Conservation (phyloP, 257 asterid species). For the Gynochthodes officinalis region DNA sequence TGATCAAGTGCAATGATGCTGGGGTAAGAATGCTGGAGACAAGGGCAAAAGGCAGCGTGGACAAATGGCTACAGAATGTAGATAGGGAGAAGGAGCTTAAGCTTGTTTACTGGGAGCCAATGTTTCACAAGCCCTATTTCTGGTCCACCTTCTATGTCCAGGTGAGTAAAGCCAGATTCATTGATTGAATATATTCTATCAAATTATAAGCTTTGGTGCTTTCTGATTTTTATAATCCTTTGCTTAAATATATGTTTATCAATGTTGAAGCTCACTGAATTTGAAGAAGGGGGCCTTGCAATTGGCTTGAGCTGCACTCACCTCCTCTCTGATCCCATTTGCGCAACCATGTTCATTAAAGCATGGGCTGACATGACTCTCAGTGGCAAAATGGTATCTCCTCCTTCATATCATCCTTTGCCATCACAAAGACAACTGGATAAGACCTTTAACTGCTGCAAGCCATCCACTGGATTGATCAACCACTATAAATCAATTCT, state of each 20-base stretch:
- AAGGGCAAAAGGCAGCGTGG: constrained; percentile 36
- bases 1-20: constrained; percentile 59
- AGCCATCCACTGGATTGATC: constrained; percentile 24
- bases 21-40: constrained; percentile 59
- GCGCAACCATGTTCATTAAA: constrained; percentile 44
- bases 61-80: constrained; percentile 49
- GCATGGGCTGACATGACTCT: constrained; percentile 58
- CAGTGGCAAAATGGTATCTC: constrained; percentile 29
- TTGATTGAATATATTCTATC: not conserved
- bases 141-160: constrained; percentile 66
- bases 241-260: not conserved
- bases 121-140: constrained; percentile 46
- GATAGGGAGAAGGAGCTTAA: constrained; percentile 59
- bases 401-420: constrained; percentile 43
- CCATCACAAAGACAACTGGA: constrained; percentile 24
- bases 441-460: constrained; percentile 13
- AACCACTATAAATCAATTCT: constrained; percentile 36
- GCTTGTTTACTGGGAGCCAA: constrained; percentile 61
- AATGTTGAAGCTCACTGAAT: constrained; percentile 48
- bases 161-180: constrained; percentile 23
- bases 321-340: constrained; percentile 48
- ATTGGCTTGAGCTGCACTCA: constrained; percentile 67
- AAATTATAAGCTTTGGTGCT: not conserved
- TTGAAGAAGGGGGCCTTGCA: constrained; percentile 58
- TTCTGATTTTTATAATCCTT: not conserved